These are phyloP conservation scores for Exserohilum turcica DNA, from an alignment of 2,329 filamentous ascomycete genomes.

Conservation along the genomic window DNA sequence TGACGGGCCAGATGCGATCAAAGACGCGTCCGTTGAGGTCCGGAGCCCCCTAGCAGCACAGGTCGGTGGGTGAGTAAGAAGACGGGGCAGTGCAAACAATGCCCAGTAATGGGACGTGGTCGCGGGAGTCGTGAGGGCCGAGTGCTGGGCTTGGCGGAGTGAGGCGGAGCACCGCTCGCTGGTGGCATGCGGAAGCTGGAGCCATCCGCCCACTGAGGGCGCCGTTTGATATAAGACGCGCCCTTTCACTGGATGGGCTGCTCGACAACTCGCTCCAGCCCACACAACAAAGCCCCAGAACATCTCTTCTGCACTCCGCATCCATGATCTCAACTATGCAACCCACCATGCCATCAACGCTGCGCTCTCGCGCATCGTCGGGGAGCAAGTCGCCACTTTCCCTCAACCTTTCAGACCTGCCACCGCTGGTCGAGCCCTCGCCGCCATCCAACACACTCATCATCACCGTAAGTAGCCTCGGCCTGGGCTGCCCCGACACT, in stretches of 20 bases:
- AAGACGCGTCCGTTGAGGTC: constrained; percentile 32
- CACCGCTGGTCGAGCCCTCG: constrained; percentile 71
- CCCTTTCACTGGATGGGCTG: constrained; percentile 11
- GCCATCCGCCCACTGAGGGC: constrained; percentile 21
- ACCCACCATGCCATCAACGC: constrained; percentile 36
- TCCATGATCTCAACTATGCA: constrained; percentile 38
- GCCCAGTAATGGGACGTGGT: constrained; percentile 24
- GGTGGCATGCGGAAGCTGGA: constrained; percentile 31
- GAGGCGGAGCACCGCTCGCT: constrained; percentile 22
- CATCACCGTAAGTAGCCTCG: constrained; percentile 62
- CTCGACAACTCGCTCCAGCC: constrained; percentile 21
- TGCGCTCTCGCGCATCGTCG: constrained; percentile 44
- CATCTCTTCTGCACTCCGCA: constrained; percentile 14
- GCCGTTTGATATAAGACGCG: constrained; percentile 34
- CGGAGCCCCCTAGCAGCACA: constrained; percentile 20
- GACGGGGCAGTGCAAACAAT: constrained; percentile 36
- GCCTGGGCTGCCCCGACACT: neutral
- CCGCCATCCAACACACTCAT: constrained; percentile 82
- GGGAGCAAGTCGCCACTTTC: constrained; percentile 60
- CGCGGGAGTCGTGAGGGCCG: constrained; percentile 19
- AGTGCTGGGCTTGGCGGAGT: constrained; percentile 23
- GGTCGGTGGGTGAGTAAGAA: constrained; percentile 25
- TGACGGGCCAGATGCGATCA: constrained; percentile 6
- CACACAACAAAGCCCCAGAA: constrained; percentile 9
- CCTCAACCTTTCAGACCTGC: constrained; percentile 75